Evolutionary conservation across 1,284 basidiomycete genomes (phyloP).

Genomic region (Marasmius tenuissimus): DNA sequence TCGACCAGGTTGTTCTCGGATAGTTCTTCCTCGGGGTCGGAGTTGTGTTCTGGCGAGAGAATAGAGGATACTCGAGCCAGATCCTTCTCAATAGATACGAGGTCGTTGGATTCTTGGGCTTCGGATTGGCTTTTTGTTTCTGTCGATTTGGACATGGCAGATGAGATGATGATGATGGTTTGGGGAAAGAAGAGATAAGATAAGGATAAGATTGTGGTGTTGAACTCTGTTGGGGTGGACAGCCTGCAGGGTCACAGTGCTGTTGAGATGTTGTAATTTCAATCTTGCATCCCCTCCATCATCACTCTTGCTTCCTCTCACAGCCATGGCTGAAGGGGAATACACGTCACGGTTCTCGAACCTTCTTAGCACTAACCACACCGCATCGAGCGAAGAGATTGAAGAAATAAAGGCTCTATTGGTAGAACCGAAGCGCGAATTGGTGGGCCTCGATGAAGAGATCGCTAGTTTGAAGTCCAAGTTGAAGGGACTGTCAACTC

Average conservation of each 20-base stretch:
- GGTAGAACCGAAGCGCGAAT: not conserved
- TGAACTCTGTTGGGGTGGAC: no score
- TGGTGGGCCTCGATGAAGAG: not conserved
- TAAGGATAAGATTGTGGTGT: no score
- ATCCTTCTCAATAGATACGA: constrained; percentile 4
- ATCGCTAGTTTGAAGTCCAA: not conserved
- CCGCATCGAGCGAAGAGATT: not conserved
- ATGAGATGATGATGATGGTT: no score
- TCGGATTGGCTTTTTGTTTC: no score
- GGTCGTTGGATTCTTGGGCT: not conserved
- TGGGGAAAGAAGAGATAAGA: no score
- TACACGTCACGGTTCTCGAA: constrained; percentile 10
- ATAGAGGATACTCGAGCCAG: not conserved
- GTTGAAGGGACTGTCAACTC: not conserved
- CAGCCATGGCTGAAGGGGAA: not conserved
- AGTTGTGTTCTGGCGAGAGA: not conserved
- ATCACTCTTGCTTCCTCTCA: no score
- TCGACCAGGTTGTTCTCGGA: constrained; percentile 43
- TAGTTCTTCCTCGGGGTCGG: constrained; percentile 17
- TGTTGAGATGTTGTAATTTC: no score
- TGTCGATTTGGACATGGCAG: no score
- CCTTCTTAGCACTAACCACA: not conserved
- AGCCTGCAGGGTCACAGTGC: no score
- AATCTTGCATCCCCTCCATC: no score
- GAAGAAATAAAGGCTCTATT: not conserved